Conservation (phyloP, 2,329 filamentous ascomycete genomes). For the Talaromyces sp. region DNA sequence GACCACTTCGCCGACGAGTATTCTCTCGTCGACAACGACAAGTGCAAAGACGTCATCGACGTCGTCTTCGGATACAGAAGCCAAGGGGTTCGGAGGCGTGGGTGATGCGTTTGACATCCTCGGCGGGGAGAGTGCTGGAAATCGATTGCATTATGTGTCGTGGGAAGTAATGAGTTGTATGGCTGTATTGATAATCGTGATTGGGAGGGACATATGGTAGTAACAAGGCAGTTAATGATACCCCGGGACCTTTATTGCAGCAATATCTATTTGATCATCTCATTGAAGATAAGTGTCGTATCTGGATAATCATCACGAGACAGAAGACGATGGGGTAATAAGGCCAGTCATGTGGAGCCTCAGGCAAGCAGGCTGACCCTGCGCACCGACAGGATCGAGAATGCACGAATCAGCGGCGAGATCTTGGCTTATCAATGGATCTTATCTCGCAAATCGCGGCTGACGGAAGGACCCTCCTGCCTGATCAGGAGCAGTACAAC, state of each 20-base stretch:
- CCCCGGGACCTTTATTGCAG: not conserved
- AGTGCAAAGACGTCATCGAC: not conserved
- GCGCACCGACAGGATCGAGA: not conserved
- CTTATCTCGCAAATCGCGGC: constrained; percentile 5
- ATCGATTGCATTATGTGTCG: constrained; percentile 1
- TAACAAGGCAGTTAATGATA: constrained; percentile 7
- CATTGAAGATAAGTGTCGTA: not conserved
- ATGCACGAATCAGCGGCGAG: not conserved
- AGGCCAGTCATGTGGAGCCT: not conserved
- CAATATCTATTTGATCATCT: not conserved
- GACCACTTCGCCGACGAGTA: not conserved
- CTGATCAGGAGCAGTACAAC: not conserved
- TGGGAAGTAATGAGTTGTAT: not conserved
- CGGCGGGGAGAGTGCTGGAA: constrained; percentile 11
- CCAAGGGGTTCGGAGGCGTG: constrained; percentile 18
- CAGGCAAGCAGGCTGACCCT: not conserved
- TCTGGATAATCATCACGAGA: not conserved
- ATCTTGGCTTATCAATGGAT: not conserved
- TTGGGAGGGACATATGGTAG: not conserved
- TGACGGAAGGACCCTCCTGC: constrained; percentile 2
- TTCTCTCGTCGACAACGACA: not conserved
- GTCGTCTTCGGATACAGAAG: constrained; percentile 1
- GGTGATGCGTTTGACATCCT: constrained; percentile 19
- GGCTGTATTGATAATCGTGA: not conserved
- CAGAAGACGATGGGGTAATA: not conserved